Percentiles rank a stretch among this genome's conserved stretches.
phyloP scores from a whole-genome alignment of 2,329 filamentous ascomycete genomes.

The Diaporthe helianthi region DNA sequence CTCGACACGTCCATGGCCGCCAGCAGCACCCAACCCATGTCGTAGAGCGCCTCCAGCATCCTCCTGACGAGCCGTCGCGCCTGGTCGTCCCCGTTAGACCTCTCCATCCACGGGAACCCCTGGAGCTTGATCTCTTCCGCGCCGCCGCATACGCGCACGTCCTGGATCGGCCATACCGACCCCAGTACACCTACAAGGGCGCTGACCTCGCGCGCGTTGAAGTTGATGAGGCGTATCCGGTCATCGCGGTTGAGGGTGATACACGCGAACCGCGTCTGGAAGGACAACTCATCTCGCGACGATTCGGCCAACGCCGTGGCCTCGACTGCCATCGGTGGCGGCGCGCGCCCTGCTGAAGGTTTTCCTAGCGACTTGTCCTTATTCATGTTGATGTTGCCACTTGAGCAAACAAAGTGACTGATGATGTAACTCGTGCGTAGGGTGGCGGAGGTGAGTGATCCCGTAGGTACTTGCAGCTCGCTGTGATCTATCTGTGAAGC shows the following conservation, averaged over 20 bases:
- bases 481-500: not conserved
- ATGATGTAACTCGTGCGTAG: not conserved
- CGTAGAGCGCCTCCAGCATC: conserved; percentile 44
- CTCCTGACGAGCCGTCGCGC: conserved; percentile 43
- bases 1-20: conserved; percentile 46
- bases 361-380: not conserved
- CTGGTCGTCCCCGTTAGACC: conserved; percentile 40
- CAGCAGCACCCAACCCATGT: conserved; percentile 47
- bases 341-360: not conserved
- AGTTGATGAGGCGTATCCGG: conserved; percentile 46
- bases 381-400: not conserved
- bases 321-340: conserved; percentile 10
- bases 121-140: conserved; percentile 47
- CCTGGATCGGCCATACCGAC: conserved; percentile 42
- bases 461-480: not conserved
- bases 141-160: conserved; percentile 42
- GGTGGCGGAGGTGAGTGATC: not conserved
- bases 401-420: not conserved
- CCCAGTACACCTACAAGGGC: conserved; percentile 40
- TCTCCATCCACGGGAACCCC: conserved; percentile 45
- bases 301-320: conserved; percentile 1
- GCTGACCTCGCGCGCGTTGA: conserved; percentile 41
- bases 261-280: conserved; percentile 41
- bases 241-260: conserved; percentile 44
- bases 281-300: not conserved